Percentiles rank a stretch among this genome's conserved stretches.
These are phyloP conservation scores for Microbotryum scabiosae DNA, from an alignment of 1,284 basidiomycete species.

Conservation along the genomic window DNA sequence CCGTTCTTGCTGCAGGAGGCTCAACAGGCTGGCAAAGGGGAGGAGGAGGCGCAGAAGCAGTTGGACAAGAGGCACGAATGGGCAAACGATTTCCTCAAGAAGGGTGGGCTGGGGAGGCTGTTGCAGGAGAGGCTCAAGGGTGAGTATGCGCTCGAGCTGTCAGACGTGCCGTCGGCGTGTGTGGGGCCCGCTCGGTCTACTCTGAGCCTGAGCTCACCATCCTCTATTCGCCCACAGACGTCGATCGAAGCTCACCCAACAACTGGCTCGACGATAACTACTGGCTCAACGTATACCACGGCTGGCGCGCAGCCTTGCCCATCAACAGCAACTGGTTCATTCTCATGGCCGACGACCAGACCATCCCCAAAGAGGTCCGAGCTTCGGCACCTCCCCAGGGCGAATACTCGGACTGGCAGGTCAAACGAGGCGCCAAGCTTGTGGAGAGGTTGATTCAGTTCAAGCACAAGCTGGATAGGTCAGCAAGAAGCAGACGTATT, in stretches of 20 bases:
- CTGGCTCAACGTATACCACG: slow-evolving; percentile 86
- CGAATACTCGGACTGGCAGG: slow-evolving; percentile 66
- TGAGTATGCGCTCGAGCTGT: slow-evolving; percentile 40
- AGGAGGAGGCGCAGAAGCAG: slow-evolving; percentile 51
- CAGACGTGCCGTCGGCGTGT: slow-evolving; percentile 4
- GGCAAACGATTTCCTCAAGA: slow-evolving; percentile 60
- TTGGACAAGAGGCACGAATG: slow-evolving; percentile 55
- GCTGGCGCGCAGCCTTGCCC: slow-evolving; percentile 76
- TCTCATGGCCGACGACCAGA: slow-evolving; percentile 54
- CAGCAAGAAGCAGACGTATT: slow-evolving; percentile 32
- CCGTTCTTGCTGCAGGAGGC: slow-evolving; percentile 74
- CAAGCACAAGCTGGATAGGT: slow-evolving; percentile 60
- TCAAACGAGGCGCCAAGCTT: slow-evolving; percentile 78
- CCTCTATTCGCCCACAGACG: slow-evolving; percentile 48
- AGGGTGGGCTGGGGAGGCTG: slow-evolving; percentile 55
- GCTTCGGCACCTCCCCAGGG: slow-evolving; percentile 24
- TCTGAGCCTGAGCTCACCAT: slow-evolving; percentile 18
- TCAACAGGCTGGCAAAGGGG: slow-evolving; percentile 42
- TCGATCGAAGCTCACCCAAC: slow-evolving; percentile 73
- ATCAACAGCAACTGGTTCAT: slow-evolving; percentile 98
- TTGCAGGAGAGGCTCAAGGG: slow-evolving; percentile 75
- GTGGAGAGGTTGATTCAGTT: slow-evolving; percentile 67
- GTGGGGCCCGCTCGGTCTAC: neutral
- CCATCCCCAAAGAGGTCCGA: slow-evolving; percentile 40
- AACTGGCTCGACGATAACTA: slow-evolving; percentile 96